Percentiles rank a stretch among this genome's conserved stretches.
Conservation (phyloP, 208 protist species). For the Trypanosoma boissoni region DNA sequence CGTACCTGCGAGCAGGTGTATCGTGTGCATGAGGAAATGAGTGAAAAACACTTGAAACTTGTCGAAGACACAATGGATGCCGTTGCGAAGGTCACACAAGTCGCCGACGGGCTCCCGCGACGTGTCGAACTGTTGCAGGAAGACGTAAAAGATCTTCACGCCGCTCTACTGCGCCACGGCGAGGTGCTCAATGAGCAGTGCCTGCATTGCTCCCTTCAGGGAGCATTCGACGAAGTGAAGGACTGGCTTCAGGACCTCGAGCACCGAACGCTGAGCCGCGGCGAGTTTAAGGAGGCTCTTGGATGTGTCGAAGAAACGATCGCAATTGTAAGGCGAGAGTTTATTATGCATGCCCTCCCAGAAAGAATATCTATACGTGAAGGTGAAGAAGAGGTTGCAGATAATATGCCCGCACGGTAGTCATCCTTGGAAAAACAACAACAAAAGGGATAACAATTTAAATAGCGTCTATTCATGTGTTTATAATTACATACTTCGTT, state of each 20-base stretch:
- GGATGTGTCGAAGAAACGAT: slow-evolving; percentile 45
- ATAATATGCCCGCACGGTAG: background rate
- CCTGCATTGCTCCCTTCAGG: slow-evolving; percentile 41
- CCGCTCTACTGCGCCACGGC: slow-evolving; percentile 30
- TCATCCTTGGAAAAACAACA: background rate
- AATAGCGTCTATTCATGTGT: too few relatives aligned
- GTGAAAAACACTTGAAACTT: slow-evolving; percentile 8
- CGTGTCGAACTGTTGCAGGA: slow-evolving; percentile 15
- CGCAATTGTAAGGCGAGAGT: slow-evolving; percentile 29
- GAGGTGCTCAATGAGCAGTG: slow-evolving; percentile 35
- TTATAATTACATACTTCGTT: too few relatives aligned
- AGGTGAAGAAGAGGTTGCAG: background rate
- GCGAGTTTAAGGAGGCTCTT: slow-evolving; percentile 55
- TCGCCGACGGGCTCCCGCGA: slow-evolving; percentile 9
- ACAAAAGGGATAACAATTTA: background rate
- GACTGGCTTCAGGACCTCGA: slow-evolving; percentile 84
- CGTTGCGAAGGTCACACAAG: slow-evolving; percentile 7
- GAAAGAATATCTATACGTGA: background rate
- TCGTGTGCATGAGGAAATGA: slow-evolving; percentile 1
- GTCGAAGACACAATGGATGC: slow-evolving; percentile 22
- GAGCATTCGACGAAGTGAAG: slow-evolving; percentile 71
- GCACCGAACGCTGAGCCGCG: slow-evolving; percentile 44
- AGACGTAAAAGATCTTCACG: slow-evolving; percentile 13
- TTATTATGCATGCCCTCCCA: slow-evolving; percentile 6
- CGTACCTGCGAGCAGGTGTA: slow-evolving; percentile 15